phyloP scores from a whole-genome alignment of 169 alveolate genomes.

The Perkinsus olseni region DNA sequence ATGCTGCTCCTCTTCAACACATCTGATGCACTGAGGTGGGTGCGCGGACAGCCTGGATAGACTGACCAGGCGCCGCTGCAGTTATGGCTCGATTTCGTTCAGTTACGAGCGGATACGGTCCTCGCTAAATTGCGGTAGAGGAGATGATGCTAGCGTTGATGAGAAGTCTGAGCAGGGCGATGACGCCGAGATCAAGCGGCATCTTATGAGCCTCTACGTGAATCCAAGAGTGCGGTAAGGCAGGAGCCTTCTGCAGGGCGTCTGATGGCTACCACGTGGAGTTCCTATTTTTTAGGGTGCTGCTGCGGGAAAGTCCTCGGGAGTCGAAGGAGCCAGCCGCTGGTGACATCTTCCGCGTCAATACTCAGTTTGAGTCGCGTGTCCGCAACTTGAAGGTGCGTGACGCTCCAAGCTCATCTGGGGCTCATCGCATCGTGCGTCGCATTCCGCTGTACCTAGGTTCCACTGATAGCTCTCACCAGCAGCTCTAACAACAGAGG shows the following conservation, averaged over 20 bases:
- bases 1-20: background rate
- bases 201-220: constrained; percentile 8
- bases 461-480: background rate
- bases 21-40: background rate
- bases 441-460: background rate
- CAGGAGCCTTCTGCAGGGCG: background rate
- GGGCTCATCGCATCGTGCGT: no score
- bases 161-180: background rate
- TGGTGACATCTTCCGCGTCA: constrained; percentile 8
- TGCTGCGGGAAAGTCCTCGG: background rate
- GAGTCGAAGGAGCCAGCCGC: background rate
- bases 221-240: background rate
- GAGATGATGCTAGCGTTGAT: background rate
- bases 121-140: background rate
- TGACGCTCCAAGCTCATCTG: no score
- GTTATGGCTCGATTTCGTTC: background rate
- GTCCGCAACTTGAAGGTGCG: background rate
- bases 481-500: background rate
- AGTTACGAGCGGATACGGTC: background rate
- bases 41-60: background rate
- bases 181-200: background rate
- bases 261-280: background rate
- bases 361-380: background rate
- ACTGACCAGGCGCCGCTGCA: no score
- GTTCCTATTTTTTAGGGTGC: background rate